Conservation (phyloP, 257 asterid genomes). For the Penstemon davidsonii region DNA sequence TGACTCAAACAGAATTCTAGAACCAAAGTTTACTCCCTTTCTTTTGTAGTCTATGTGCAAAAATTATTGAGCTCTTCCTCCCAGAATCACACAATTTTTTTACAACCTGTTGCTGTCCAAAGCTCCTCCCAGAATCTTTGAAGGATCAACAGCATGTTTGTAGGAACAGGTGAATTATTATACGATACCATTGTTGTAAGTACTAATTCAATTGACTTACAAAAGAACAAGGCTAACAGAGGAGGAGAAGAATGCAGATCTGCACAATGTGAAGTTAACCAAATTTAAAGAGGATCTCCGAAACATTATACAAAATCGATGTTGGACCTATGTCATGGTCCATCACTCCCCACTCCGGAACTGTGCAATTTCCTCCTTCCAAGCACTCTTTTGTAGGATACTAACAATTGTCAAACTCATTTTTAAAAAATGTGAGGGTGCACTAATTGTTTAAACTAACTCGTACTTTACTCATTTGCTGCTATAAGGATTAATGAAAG, state of each 20-base stretch:
- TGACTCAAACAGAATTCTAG: neutral
- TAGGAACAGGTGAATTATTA: neutral
- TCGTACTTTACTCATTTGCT: neutral
- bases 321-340: neutral
- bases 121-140: neutral
- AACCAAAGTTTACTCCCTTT: neutral
- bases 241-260: neutral
- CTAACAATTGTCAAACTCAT: neutral
- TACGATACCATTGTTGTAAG: neutral
- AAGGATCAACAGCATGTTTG: neutral
- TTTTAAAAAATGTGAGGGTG: neutral
- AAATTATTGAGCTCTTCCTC: neutral
- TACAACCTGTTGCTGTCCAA: neutral
- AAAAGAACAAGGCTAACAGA: neutral
- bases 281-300: no score
- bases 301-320: no score
- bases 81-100: neutral
- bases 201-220: neutral
- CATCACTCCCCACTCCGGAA: neutral
- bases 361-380: slow-evolving; percentile 8
- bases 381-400: neutral
- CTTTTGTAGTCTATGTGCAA: neutral
- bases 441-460: slow-evolving; percentile 13
- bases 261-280: neutral
- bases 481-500: neutral